Base-by-base conservation (phyloP, 2,329 filamentous ascomycete species). In the Penicillium expansum region DNA sequence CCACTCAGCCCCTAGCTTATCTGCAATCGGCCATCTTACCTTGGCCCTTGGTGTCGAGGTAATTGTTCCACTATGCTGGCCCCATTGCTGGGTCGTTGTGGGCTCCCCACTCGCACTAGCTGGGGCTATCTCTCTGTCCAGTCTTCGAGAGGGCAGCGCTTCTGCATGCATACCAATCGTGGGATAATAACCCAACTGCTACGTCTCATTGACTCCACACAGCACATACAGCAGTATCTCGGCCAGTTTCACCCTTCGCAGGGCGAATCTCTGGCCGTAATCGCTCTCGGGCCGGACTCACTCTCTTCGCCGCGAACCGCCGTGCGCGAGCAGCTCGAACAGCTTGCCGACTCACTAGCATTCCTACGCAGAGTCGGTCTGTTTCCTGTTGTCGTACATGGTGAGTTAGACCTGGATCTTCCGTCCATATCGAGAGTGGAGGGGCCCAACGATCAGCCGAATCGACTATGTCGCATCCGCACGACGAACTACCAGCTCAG, bases 401-500 rank as follows among this genome's bases (percentile, higher is more conserved):
- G 47, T n/a, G 47, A 49, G 32, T 39, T 49, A 37, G 38, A 39
- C 27, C 30, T 49, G 30, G 32, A 38, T 49, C 18, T 22, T 37
- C 20, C 47, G 22, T 20, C 18, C 35, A 38, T 38, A 22, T 27
- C 33, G 33, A 37, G 20, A 49, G 16, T n/a, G 32, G 47, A 32
- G 20, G 38, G 30, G 33, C 47, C 11, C n/a, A 22, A 14, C 16
- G 29, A 27, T 37, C 47, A 37, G 30, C 38, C 47, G 27, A n/a
- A 38, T 27, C 30, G 24, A 33, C 18, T 49, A 37, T 27, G 32
- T 32, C 47, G 33, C 32, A 49, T 49, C 38, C 47, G 47, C 32
- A 18, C 32, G 22, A 49, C 47, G n/a, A 49, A 49, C 47, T 27
- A 37, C 47, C 47, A 49, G 47, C 22, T 49, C 47, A 49, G 47